Percentiles rank a stretch among this genome's conserved stretches.
phyloP scores from a whole-genome alignment of 805 yeast species.

The Zygoascus ofunaensis region DNA sequence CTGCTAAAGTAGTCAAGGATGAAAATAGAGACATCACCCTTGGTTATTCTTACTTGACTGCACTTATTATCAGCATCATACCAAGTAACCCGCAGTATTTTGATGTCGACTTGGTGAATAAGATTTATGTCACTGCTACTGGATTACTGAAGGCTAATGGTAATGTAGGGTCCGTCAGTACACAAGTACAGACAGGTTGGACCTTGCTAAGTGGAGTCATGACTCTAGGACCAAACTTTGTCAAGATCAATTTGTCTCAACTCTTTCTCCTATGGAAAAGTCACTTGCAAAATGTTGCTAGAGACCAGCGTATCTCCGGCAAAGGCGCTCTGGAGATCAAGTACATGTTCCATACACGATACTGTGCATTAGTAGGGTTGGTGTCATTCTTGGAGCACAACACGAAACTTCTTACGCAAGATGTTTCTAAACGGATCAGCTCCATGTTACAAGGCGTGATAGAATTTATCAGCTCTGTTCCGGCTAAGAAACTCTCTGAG shows the following conservation, averaged over 20 bases:
- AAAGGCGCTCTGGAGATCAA: conserved; percentile 29
- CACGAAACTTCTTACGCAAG: conserved; percentile 32
- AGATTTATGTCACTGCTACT: conserved; percentile 37
- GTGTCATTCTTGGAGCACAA: conserved; percentile 39
- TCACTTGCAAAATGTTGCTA: conserved; percentile 35
- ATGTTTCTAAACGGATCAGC: conserved; percentile 38
- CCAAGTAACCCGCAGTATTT: conserved; percentile 30
- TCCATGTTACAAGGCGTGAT: conserved; percentile 40
- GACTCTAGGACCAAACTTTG: conserved; percentile 46
- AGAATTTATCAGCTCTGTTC: conserved; percentile 21
- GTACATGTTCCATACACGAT: conserved; percentile 40
- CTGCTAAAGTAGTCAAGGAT: conserved; percentile 9
- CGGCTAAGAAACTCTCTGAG: conserved; percentile 22
- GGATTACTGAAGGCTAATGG: conserved; percentile 33
- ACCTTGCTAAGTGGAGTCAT: conserved; percentile 52
- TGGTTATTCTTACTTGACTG: conserved; percentile 24
- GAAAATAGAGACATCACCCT: conserved; percentile 3
- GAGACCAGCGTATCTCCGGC: conserved; percentile 36
- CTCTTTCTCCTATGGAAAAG: conserved; percentile 57
- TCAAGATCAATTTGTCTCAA: conserved; percentile 49
- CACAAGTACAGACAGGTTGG: conserved; percentile 48
- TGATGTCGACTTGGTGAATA: conserved; percentile 36
- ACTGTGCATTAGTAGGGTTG: conserved; percentile 51
- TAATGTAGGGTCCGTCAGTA: conserved; percentile 26
- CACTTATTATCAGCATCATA: conserved; percentile 23